These are phyloP conservation scores for Ophiocordyceps camponoti-leonardi DNA, from an alignment of 2,329 filamentous ascomycete genomes.

Conservation along the genomic window DNA sequence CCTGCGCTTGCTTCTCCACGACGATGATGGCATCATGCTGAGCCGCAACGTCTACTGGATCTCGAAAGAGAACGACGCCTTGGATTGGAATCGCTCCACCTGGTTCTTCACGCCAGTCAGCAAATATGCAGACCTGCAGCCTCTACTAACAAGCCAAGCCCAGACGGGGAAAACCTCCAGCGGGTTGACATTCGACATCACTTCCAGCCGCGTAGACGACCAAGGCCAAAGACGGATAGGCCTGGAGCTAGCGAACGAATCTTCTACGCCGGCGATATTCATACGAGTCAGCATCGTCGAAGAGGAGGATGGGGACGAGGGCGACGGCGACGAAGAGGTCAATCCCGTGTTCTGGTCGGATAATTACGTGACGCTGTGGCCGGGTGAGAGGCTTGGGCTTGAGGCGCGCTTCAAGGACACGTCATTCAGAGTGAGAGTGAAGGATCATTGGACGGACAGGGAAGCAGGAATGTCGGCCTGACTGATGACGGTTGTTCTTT, in stretches of 20 bases:
- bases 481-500: no score
- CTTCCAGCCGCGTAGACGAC: not conserved
- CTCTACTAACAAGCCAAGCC: slow-evolving; percentile 16
- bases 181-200: slow-evolving; percentile 4
- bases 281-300: slow-evolving; percentile 33
- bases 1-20: slow-evolving; percentile 28
- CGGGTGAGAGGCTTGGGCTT: slow-evolving; percentile 27
- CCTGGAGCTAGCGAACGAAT: slow-evolving; percentile 32
- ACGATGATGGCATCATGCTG: slow-evolving; percentile 15
- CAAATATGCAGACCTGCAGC: slow-evolving; percentile 28
- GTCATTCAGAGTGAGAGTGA: slow-evolving; percentile 3
- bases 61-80: slow-evolving; percentile 22
- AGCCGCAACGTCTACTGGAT: slow-evolving; percentile 47
- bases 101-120: slow-evolving; percentile 43
- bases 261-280: slow-evolving; percentile 38
- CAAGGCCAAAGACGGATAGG: slow-evolving; percentile 1
- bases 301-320: no score
- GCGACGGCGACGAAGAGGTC: slow-evolving; percentile 17
- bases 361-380: slow-evolving; percentile 46
- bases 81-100: slow-evolving; percentile 38
- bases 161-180: slow-evolving; percentile 19
- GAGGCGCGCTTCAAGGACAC: slow-evolving; percentile 2
- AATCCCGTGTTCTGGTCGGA: slow-evolving; percentile 39
- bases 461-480: slow-evolving; percentile 5
- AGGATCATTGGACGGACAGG: no score